These are phyloP conservation scores for Harrya chromipes DNA, from an alignment of 768 basidiomycete species.

Conservation along the genomic window DNA sequence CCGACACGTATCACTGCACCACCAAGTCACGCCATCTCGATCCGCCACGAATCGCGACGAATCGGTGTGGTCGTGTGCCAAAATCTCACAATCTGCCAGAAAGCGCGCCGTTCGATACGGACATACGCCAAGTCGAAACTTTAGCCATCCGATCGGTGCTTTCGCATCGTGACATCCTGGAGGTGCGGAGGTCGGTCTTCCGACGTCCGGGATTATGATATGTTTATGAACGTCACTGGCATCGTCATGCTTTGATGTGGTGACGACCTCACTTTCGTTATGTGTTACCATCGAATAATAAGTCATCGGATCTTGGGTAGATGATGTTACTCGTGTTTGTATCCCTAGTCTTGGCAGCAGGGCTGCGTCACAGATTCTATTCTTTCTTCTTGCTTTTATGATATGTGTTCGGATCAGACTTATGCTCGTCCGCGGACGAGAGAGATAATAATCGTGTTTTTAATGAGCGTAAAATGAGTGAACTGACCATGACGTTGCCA, in stretches of 20 bases:
- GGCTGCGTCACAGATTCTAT: too few relatives aligned
- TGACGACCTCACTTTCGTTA: slow-evolving; percentile 13
- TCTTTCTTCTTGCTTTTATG: too few relatives aligned
- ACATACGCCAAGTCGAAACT: slow-evolving; percentile 17
- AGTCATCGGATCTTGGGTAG: too few relatives aligned
- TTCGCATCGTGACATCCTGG: slow-evolving; percentile 7
- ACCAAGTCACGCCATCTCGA: slow-evolving; percentile 3
- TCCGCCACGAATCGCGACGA: slow-evolving; percentile 2
- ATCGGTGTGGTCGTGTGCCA: slow-evolving; percentile 31
- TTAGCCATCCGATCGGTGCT: slow-evolving; percentile 19
- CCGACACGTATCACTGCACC: slow-evolving; percentile 9
- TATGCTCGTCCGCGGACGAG: too few relatives aligned
- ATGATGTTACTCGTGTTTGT: too few relatives aligned
- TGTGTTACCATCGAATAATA: background rate
- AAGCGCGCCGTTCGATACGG: slow-evolving; percentile 29
- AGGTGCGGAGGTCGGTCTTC: background rate
- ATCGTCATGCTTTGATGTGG: background rate
- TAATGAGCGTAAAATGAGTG: too few relatives aligned
- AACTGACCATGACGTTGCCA: too few relatives aligned
- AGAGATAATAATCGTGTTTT: too few relatives aligned
- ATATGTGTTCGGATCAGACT: too few relatives aligned
- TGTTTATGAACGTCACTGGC: slow-evolving; percentile 6
- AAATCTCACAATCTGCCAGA: slow-evolving; percentile 25
- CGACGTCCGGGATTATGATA: background rate
- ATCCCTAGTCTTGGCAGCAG: too few relatives aligned